Percentiles rank a stretch among this genome's conserved stretches.
These are phyloP conservation scores for Solanum chiquidenum DNA, from an alignment of 257 asterid genomes.

Conservation along the genomic window DNA sequence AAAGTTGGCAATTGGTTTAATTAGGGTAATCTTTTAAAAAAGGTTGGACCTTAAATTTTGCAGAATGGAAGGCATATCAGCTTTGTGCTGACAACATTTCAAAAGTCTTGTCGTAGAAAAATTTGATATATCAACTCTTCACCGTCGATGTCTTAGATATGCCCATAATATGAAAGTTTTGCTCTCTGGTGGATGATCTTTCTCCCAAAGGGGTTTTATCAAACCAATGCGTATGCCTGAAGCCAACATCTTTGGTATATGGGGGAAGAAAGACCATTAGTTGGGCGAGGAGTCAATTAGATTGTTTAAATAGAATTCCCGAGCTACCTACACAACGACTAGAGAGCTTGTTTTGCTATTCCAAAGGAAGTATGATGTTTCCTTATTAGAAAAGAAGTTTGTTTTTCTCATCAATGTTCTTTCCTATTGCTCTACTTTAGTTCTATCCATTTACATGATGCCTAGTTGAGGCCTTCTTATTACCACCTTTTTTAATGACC, in stretches of 20 bases:
- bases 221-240: not conserved
- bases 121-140: not conserved
- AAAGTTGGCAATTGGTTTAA: not conserved
- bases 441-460: not conserved
- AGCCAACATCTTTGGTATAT: not conserved
- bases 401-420: not conserved
- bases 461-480: not conserved
- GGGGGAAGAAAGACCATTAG: not conserved
- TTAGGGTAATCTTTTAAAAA: not conserved
- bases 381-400: not conserved
- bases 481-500: not conserved
- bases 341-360: not conserved
- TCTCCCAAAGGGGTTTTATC: not conserved
- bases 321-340: not conserved
- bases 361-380: not conserved
- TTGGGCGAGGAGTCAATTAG: not conserved
- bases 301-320: not conserved
- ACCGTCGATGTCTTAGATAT: not conserved
- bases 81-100: not conserved
- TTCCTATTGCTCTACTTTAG: not conserved
- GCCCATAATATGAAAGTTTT: not conserved
- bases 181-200: not conserved
- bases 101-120: not conserved
- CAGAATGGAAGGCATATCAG: not conserved
- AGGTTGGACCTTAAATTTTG: not conserved